Evolutionary conservation across 2,329 filamentous ascomycete species (phyloP), one percentile per base, ranked within the genome.

Genomic region (Colletotrichum sp.): DNA sequence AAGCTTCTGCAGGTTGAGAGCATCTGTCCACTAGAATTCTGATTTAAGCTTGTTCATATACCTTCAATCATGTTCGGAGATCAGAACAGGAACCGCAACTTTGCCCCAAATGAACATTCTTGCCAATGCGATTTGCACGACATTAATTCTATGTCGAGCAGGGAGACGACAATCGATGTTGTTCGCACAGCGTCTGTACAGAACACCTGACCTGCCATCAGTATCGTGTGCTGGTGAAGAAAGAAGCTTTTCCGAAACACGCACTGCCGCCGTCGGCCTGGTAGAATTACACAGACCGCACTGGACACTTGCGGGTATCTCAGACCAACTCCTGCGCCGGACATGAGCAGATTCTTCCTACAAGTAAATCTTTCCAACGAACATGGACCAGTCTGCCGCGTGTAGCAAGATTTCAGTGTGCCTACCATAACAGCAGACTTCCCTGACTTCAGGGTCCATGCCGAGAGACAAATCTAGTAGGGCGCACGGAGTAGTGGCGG

Each of bases 161-260:
- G 31, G 31, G 12, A 59, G 11, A 12, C 27, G 29, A n/a, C 31
- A 21, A 31, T 59, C 43, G n/a, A 21, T 12, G n/a, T 21, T 47
- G 43, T 47, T 47, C 43, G 0, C 1, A 47, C 11, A 47, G 43
- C 43, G n/a, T 21, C 43, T 13, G 43, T n/a, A 47, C 43, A 6
- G 0, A 21, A 47, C n/a, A 21, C 0, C n/a, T 47, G 0, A 21
- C n/a, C 43, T 0, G n/a, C n/a, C 43, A 47, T 7, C n/a, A 47
- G 43, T 1, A 47, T 47, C 43, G 43, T 47, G 43, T 47, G 11
- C 12, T 5, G n/a, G n/a, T 21, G 43, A 21, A 47, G 11, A 47
- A 47, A 47, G 43, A 21, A 47, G 43, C 43, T 47, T 47, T 47
- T 47, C n/a, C n/a, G n/a, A 47, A 47, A 47, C n/a, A 47, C 43